Percentiles rank a stretch among this genome's conserved stretches.
Conservation (phyloP, 2,329 filamentous ascomycete species). For the Clonostachys rosea region DNA sequence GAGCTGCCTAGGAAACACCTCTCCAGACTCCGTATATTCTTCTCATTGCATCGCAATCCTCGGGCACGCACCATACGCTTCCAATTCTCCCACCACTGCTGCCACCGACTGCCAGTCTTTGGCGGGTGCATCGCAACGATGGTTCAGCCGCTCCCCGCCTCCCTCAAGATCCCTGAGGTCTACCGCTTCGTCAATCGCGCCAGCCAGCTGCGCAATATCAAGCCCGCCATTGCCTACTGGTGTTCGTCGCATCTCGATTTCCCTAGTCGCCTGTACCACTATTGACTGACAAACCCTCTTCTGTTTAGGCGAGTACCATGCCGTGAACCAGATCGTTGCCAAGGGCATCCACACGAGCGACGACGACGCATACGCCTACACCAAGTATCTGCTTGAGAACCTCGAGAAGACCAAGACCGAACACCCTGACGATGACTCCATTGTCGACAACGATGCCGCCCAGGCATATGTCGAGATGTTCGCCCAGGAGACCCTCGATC, state of each 20-base stretch:
- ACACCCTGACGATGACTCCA: conserved; percentile 73
- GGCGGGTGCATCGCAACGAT: conserved; percentile 38
- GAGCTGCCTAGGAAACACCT: too few species aligned
- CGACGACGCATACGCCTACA: conserved; percentile 75
- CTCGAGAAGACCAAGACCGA: conserved; percentile 62
- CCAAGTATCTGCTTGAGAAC: conserved; percentile 82
- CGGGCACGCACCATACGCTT: too few species aligned
- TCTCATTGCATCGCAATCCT: too few species aligned
- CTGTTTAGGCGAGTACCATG: conserved; percentile 75
- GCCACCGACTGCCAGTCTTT: too few species aligned
- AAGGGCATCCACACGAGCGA: conserved; percentile 75
- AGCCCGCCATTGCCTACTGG: conserved; percentile 92
- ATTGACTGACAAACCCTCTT: background rate
- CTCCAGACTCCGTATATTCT: too few species aligned
- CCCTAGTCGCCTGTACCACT: background rate
- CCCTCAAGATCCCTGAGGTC: conserved; percentile 75
- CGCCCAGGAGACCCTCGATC: conserved; percentile 78
- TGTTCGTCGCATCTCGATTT: conserved; percentile 53
- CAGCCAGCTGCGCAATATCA: conserved; percentile 75
- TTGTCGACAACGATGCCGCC: conserved; percentile 79
- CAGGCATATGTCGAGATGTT: conserved; percentile 95
- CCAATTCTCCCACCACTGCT: too few species aligned
- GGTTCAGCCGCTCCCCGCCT: conserved; percentile 45
- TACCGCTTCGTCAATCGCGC: conserved; percentile 80
- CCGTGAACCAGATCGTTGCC: conserved; percentile 84